Evolutionary conservation across 441 rosid species (phyloP).

Genomic region (Pelargonium australe): DNA sequence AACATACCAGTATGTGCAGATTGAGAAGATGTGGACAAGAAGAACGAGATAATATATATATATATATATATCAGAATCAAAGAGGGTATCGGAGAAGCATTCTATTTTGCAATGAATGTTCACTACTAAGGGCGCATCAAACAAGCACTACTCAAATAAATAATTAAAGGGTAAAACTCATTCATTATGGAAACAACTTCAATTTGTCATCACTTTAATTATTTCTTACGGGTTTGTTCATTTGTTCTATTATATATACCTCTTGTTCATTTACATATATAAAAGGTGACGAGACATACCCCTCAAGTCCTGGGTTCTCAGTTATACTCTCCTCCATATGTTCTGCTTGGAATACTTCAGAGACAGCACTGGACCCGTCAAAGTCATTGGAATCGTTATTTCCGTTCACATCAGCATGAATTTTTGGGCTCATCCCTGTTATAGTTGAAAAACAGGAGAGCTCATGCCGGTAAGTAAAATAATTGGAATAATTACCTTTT

Average conservation of each 20-base stretch:
- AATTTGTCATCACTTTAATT: neutral
- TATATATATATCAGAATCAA: neutral
- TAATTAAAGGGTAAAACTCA: neutral
- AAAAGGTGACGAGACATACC: constrained; percentile 35
- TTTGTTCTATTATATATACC: neutral
- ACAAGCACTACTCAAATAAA: neutral
- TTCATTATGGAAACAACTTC: too few species aligned
- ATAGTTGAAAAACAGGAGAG: constrained; percentile 14
- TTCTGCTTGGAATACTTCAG: constrained; percentile 33
- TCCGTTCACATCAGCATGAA: constrained; percentile 21
- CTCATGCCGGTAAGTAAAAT: neutral
- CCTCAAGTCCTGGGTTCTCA: constrained; percentile 28
- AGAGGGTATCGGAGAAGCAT: neutral
- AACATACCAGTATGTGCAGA: constrained; percentile 5
- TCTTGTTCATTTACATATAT: neutral
- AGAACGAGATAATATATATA: neutral
- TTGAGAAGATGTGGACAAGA: neutral
- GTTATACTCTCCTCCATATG: constrained; percentile 25
- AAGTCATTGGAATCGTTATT: constrained; percentile 24
- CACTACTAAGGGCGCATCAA: neutral
- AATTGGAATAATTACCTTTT: neutral
- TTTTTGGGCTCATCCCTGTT: constrained; percentile 33
- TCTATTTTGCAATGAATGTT: neutral
- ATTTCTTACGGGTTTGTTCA: neutral
- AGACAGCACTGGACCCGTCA: constrained; percentile 31